Evolutionary conservation across 306 rosid genomes (phyloP), one percentile per base, ranked within the genome.

Genomic region (Gastrolobium villosum): DNA sequence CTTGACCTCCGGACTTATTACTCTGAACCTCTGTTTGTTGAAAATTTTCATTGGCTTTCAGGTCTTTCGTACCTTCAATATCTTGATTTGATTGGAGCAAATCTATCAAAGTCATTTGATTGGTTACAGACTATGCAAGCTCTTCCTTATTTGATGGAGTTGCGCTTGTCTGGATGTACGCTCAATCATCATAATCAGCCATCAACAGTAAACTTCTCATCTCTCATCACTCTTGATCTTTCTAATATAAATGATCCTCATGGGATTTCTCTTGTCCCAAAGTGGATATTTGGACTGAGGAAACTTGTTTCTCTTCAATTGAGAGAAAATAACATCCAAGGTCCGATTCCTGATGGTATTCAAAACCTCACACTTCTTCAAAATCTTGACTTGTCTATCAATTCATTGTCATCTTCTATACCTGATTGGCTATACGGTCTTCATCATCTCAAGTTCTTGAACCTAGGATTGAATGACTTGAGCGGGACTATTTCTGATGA

Each of bases 301-400:
- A 70, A 37, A 36, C 76, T 52, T 37, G 64, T 70, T 52, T 70
- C 76, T 70, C 76, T 70, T 52, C 35, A 37, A 9, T 35, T 70
- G 8, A 1, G 7, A 0, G 1, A 0, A 14, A 64, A 64, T 41
- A 0, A 3, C 6, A 34, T 70, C 45, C 5, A 34, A 7, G 76
- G 76, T 70, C 50, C 50, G 0, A 70, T 70, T 53, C 76, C 76
- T 3, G 64, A 70, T 70, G 64, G 52, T 20, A 52, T 52, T 53
- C 76, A 52, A 53, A 70, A 70, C 64, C 76, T 70, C 63, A 70
- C 76, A 0, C 28, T 53, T 20, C 36, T 70, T 70, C 6, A 70
- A 53, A 70, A 10, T 15, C 76, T 70, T 52, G 64, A 53, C 34
- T 20, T 70, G 64, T 15, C 10, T 8, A 0, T 0, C 1, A 37